Conservation (phyloP, 345 rosid genomes). For the Mercurialis annua region DNA sequence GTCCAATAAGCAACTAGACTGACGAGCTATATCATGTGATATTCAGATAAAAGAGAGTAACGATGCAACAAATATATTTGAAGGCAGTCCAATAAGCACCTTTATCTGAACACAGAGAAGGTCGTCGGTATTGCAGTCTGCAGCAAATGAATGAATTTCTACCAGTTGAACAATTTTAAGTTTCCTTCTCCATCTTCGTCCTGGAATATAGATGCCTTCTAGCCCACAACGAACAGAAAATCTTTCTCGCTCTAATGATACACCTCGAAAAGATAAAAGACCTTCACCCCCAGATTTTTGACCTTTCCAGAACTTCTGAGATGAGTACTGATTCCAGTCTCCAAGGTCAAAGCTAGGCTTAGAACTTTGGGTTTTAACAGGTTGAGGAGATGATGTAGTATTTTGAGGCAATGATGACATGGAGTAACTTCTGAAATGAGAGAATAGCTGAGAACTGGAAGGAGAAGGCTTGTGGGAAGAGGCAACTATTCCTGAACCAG, state of each 20-base stretch:
- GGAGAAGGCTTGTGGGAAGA: conserved; percentile 53
- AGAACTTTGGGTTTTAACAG: conserved; percentile 63
- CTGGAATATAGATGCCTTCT: conserved; percentile 87
- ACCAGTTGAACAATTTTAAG: conserved; percentile 88
- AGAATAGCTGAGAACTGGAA: conserved; percentile 81
- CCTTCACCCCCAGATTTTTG: conserved; percentile 52
- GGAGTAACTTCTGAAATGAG: conserved; percentile 93
- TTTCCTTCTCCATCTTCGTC: conserved; percentile 94
- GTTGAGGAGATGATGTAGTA: conserved; percentile 49
- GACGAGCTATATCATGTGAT: not conserved
- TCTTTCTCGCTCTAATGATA: conserved; percentile 78
- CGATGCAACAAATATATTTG: not conserved
- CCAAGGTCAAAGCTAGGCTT: conserved; percentile 74
- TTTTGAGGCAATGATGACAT: conserved; percentile 95
- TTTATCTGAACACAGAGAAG: conserved; percentile 94
- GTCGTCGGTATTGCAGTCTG: conserved; percentile 90
- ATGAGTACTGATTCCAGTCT: conserved; percentile 64
- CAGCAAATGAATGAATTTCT: conserved; percentile 72
- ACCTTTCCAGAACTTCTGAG: conserved; percentile 43
- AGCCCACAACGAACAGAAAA: conserved; percentile 94
- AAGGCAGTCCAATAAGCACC: conserved; percentile 47
- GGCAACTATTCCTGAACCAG: conserved; percentile 54
- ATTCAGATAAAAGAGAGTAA: not conserved
- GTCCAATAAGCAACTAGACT: conserved; percentile 8
- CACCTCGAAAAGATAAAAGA: conserved; percentile 82